Conservation (phyloP, 2,329 filamentous ascomycete species). For the Phyllosticta paracitricarpa region DNA sequence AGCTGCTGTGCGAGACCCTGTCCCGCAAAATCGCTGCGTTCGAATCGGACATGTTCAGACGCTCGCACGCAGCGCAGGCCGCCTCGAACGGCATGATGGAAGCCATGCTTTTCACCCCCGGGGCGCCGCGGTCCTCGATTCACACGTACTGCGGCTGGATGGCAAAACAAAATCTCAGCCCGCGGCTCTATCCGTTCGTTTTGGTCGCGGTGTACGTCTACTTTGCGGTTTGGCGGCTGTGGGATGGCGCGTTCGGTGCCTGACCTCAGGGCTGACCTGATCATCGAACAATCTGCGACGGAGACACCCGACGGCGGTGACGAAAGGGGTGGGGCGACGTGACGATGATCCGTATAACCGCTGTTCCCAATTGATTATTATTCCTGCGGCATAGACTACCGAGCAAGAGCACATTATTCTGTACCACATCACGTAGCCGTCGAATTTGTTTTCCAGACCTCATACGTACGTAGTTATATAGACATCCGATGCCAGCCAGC, state of each 20-base stretch:
- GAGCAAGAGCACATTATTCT: background rate
- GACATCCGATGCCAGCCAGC: background rate
- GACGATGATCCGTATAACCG: background rate
- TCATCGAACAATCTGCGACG: background rate
- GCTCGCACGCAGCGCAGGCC: conserved; percentile 21
- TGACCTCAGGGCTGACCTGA: background rate
- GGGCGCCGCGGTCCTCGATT: conserved; percentile 36
- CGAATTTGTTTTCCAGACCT: background rate
- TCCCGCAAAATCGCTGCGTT: conserved; percentile 19
- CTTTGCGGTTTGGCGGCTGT: conserved; percentile 16
- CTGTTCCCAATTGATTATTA: background rate
- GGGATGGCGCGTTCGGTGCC: background rate
- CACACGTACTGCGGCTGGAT: conserved; percentile 20
- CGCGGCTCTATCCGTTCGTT: conserved; percentile 13
- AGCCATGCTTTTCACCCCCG: conserved; percentile 40
- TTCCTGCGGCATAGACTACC: background rate
- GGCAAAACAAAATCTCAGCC: background rate
- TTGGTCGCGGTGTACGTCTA: conserved; percentile 12
- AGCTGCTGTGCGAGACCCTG: background rate
- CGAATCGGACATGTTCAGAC: conserved; percentile 29
- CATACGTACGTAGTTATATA: background rate
- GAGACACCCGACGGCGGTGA: background rate
- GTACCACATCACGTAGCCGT: background rate
- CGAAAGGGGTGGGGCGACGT: background rate
- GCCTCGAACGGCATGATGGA: conserved; percentile 35